These are phyloP conservation scores for Dictyophora rubrovolvata DNA, from an alignment of 768 basidiomycete species.

Conservation along the genomic window DNA sequence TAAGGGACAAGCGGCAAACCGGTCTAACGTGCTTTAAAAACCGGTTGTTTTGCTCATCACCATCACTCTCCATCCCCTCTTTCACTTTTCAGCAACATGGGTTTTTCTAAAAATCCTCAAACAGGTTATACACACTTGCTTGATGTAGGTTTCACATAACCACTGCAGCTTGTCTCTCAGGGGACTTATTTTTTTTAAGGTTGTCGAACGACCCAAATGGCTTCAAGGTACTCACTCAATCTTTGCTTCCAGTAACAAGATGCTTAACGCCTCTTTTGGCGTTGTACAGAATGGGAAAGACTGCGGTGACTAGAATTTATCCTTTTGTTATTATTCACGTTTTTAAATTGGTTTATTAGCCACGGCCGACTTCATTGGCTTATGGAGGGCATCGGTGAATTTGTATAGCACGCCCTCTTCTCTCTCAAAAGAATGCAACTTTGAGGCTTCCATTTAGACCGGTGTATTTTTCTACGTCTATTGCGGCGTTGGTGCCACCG, in stretches of 20 bases:
- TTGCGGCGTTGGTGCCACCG: conserved; percentile 47
- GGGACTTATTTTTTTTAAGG: neutral
- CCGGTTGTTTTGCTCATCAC: no score
- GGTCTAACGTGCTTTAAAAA: no score
- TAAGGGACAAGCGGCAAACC: no score
- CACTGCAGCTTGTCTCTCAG: neutral
- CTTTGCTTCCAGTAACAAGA: neutral
- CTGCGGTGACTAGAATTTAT: neutral
- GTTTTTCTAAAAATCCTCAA: neutral
- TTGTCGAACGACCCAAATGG: conserved; percentile 4
- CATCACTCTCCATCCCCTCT: neutral
- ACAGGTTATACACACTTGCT: conserved; percentile 3
- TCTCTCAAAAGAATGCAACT: neutral
- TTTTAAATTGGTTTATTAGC: neutral
- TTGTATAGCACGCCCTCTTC: conserved; percentile 25
- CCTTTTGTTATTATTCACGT: neutral
- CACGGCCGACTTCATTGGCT: conserved; percentile 39
- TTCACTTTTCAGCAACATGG: neutral
- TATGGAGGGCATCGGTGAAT: conserved; percentile 52
- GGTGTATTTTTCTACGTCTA: conserved; percentile 56
- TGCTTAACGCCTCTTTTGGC: neutral
- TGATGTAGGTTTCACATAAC: neutral
- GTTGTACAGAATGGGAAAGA: conserved; percentile 1
- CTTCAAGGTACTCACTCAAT: neutral
- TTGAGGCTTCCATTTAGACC: conserved; percentile 25